These are phyloP conservation scores for Eurotiales sp. DNA, from an alignment of 2,329 filamentous ascomycete species.

Conservation along the genomic window DNA sequence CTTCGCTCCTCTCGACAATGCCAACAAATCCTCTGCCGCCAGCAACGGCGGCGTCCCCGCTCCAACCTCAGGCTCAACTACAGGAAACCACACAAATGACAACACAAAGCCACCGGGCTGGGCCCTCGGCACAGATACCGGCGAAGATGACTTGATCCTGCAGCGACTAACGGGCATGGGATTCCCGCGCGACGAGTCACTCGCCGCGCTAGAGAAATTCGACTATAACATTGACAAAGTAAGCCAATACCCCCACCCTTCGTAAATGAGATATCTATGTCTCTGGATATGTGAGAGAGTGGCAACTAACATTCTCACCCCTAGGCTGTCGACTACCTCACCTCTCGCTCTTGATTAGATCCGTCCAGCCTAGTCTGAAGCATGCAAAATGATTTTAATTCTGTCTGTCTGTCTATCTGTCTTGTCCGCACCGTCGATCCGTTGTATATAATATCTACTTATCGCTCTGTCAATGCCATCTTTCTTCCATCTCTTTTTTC, in stretches of 20 bases:
- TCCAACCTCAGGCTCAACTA: too few relatives aligned
- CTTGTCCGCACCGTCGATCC: neutral
- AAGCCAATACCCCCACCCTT: constrained; percentile 33
- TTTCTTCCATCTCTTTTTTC: neutral
- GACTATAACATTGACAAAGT: constrained; percentile 97
- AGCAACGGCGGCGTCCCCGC: constrained; percentile 12
- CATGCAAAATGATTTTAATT: too few relatives aligned
- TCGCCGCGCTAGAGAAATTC: constrained; percentile 83
- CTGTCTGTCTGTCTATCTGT: too few relatives aligned
- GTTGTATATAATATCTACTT: constrained; percentile 8
- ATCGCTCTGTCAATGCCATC: neutral
- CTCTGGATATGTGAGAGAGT: too few relatives aligned
- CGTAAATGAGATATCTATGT: too few relatives aligned
- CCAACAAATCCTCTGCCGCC: constrained; percentile 12
- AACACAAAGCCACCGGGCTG: constrained; percentile 53
- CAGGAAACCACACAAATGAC: too few relatives aligned
- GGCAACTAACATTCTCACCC: neutral
- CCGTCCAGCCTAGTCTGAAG: constrained; percentile 23
- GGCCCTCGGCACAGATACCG: constrained; percentile 67
- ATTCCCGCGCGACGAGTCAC: constrained; percentile 68
- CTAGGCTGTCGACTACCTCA: constrained; percentile 39
- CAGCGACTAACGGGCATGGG: constrained; percentile 90
- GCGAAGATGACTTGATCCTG: constrained; percentile 86
- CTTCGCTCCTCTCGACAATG: constrained; percentile 70
- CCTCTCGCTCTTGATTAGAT: too few relatives aligned